Base-by-base conservation (phyloP, 1,284 basidiomycete species). In the Heterobasidion occidentale region DNA sequence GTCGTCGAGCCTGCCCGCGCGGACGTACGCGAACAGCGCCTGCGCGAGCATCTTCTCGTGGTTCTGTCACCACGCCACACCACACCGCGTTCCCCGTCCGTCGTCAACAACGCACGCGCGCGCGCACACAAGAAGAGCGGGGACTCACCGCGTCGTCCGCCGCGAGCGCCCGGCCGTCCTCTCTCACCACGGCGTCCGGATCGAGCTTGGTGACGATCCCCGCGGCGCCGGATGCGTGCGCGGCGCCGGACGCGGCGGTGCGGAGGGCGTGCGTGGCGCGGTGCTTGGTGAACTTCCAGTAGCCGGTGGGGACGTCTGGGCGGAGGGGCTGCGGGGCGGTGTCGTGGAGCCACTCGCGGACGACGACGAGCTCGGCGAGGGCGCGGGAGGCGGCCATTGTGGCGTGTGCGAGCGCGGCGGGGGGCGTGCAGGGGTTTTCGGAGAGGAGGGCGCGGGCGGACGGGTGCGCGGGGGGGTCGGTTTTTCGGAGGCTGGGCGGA, bases 271-370 rank as follows among this genome's bases (percentile, higher is more conserved):
- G 88, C 74, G 86, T 79, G 9, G 90, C 72, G 36, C 76, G 80
- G 61, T 87, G 77, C 62, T 88, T 88, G n/a, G 91, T 93, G 64
- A 90, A 88, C 56, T 81, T 62, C 81, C 86, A 88, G 69, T 94
- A 94, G 1, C 88, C 88, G 0, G 82, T 85, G 7, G 82, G 83
- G 9, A 84, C 80, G 62, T 90, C 89, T 0, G 86, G 84, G 27
- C 78, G 76, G 51, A 74, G 71, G 0, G 83, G 77, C 1, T 73
- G 56, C 0, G 84, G 78, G 0, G 86, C 84, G 0, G 77, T 85
- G 45, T 87, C 84, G 58, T 90, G 86, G 6, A 90, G 74, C 88
- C 89, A 91, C 0, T 92, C 89, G 15, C 88, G 80, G 4, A 92
- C 83, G 46, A 88, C 81, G 46, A 90, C 76, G 49, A 93, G 86